Conservation (phyloP, 148 eudicot genomes). For the Polygonum aviculare region DNA sequence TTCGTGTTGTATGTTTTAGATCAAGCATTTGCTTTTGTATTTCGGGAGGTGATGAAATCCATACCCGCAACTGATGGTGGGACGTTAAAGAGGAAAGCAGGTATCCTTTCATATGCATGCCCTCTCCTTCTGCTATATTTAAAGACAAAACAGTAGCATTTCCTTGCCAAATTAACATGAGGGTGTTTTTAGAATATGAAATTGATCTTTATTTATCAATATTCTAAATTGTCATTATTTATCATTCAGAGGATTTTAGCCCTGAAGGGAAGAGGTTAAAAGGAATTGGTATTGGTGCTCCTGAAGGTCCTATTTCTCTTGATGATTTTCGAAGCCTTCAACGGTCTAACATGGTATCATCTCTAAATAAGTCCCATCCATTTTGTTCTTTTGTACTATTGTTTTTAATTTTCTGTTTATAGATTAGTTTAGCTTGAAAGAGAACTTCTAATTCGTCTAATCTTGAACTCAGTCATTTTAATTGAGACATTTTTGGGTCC, state of each 20-base stretch:
- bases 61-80: conserved; percentile 33
- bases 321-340: conserved; percentile 95
- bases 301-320: conserved; percentile 92
- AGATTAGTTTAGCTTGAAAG: background rate
- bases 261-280: conserved; percentile 67
- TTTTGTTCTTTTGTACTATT: background rate
- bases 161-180: background rate
- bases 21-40: conserved; percentile 76
- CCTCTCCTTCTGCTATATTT: background rate
- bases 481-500: background rate
- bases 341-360: conserved; percentile 75
- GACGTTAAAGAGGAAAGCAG: conserved; percentile 72
- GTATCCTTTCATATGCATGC: conserved; percentile 23
- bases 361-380: background rate
- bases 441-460: background rate
- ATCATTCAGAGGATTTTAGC: conserved; percentile 47
- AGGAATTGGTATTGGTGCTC: conserved; percentile 92
- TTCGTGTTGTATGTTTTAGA: conserved; percentile 41
- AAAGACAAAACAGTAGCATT: background rate
- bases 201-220: background rate
- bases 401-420: background rate
- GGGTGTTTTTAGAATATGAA: background rate
- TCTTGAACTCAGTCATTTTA: background rate
- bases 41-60: conserved; percentile 60
- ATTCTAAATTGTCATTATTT: background rate